phyloP scores from a whole-genome alignment of 1,139 yeast species.

The Saccharomyces pastorianus region DNA sequence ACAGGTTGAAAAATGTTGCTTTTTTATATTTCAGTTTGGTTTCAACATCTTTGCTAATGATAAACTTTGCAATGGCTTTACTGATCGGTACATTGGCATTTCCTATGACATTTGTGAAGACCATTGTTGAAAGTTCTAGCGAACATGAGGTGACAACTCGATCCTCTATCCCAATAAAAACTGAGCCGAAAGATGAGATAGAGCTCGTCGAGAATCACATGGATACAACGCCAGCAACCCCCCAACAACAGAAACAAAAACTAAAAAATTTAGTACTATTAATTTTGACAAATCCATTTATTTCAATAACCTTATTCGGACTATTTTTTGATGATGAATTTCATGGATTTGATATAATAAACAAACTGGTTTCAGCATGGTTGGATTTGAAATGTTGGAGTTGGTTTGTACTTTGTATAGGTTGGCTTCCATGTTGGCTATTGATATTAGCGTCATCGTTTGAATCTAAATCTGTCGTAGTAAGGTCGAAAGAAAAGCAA shows the following conservation, averaged over 20 bases:
- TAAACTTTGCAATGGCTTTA: conserved; percentile 78
- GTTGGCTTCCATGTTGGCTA: conserved; percentile 84
- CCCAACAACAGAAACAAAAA: conserved; percentile 15
- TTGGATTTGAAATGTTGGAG: conserved; percentile 74
- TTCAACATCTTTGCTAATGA: conserved; percentile 65
- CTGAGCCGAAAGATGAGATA: background rate
- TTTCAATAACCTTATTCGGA: conserved; percentile 36
- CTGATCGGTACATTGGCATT: conserved; percentile 57
- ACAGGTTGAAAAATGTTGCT: conserved; percentile 36
- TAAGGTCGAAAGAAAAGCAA: background rate
- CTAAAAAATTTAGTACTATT: conserved; percentile 33
- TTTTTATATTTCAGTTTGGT: conserved; percentile 59
- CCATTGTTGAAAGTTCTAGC: conserved; percentile 6
- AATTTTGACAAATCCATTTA: conserved; percentile 49
- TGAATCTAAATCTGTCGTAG: conserved; percentile 2
- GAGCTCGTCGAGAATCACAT: background rate
- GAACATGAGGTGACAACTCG: background rate
- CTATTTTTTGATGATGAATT: conserved; percentile 30
- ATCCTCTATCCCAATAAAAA: conserved; percentile 1
- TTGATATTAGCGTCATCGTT: conserved; percentile 37
- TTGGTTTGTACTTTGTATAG: conserved; percentile 64
- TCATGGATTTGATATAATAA: conserved; percentile 39
- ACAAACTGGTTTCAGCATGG: conserved; percentile 46
- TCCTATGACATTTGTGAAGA: conserved; percentile 57
- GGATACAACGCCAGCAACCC: background rate